Evolutionary conservation across 208 protist species (phyloP), one percentile per base, ranked within the genome.

Genomic region (Endotrypanum monterogeii): DNA sequence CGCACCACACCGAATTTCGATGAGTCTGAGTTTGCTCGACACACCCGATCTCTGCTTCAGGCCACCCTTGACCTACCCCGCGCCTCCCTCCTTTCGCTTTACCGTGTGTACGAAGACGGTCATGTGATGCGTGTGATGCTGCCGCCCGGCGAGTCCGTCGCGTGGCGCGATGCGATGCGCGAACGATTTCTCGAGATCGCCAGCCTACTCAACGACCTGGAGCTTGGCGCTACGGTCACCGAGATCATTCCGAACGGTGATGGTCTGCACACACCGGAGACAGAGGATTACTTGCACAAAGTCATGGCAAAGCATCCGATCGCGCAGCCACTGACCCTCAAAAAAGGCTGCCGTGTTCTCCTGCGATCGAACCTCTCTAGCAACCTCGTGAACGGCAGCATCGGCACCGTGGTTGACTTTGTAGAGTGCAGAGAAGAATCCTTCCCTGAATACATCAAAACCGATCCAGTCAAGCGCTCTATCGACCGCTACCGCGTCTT

Each of bases 51-150:
- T 2, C 79, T 96, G 20, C 80, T 96, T 50, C 91, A 93, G 82
- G 87, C 91, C 39, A 94, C 87, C 0, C 76, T 96, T 8, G 91
- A 96, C 67, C 70, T 96, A 1, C 91, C 91, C 2, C 86, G 83
- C 41, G 80, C 89, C 73, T 93, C 91, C 32, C 79, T 96, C 57
- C 80, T 96, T 28, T 93, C 80, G 7, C 76, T 94, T 25, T 96
- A 96, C 82, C 83, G 84, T 32, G 72, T 96, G 25, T 96, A 94
- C 78, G 91, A 96, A 56, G 91, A 96, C 78, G 91, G 89, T 50
- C 89, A 96, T 48, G 91, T 87, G 30, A 91, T 96, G 88, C 89
- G 91, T n/a, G 85, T 96, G 71, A 88, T 91, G 81, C 87, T 96
- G 51, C 91, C 91, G 30, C 85, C 86, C 5, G 83, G 88, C 32